Evolutionary conservation across 257 asterid species (phyloP).

Genomic region (Fraxinus americana): DNA sequence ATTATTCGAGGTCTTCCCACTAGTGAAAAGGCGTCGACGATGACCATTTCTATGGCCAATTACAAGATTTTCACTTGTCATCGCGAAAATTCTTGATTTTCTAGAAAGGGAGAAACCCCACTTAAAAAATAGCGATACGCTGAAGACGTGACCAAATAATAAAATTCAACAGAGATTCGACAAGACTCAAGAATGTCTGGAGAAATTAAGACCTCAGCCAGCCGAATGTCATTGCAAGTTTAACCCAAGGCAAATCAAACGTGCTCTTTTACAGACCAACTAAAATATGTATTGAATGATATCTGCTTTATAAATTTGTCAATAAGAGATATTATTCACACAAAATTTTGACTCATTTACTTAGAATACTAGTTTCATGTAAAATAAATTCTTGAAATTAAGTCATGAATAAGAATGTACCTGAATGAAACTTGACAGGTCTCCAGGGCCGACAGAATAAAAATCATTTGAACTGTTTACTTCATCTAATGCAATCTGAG

Average conservation of each 20-base stretch:
- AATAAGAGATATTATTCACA: too few species aligned
- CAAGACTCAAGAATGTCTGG: background rate
- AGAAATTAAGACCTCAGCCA: too few species aligned
- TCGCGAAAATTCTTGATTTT: background rate
- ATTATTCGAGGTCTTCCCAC: background rate
- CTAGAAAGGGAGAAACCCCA: background rate
- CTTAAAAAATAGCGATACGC: background rate
- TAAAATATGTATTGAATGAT: too few species aligned
- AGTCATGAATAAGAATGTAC: slow-evolving; percentile 24
- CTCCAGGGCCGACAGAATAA: slow-evolving; percentile 25
- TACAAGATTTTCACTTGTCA: background rate
- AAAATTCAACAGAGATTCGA: background rate
- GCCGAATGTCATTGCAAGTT: too few species aligned
- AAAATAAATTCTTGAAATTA: background rate
- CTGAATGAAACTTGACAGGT: slow-evolving; percentile 46
- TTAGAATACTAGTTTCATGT: background rate
- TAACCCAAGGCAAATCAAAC: too few species aligned
- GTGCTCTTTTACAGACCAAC: too few species aligned
- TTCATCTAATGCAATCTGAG: slow-evolving; percentile 47
- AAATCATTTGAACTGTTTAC: slow-evolving; percentile 45
- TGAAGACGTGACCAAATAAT: background rate
- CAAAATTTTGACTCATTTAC: too few species aligned
- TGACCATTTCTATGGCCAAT: background rate
- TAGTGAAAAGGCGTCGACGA: too few species aligned
- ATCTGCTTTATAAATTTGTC: too few species aligned